phyloP scores from a whole-genome alignment of 495 filamentous ascomycete genomes.

The Aspergillus hancockii region DNA sequence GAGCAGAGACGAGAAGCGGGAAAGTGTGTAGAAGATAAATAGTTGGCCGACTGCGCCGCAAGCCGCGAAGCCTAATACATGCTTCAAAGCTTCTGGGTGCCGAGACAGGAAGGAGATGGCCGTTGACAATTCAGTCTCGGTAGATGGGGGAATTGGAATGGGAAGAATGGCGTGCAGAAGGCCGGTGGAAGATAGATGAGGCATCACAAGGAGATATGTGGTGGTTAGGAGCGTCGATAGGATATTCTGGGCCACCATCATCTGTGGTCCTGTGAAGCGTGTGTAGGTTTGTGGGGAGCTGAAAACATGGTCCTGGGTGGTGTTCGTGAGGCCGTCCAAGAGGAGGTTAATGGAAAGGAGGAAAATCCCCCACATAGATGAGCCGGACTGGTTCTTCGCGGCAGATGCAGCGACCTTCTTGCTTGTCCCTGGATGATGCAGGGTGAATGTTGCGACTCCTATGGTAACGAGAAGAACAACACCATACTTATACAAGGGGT shows the following conservation, averaged over 20 bases:
- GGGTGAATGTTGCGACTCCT: constrained; percentile 92
- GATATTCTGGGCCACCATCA: constrained; percentile 99
- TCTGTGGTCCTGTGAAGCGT: constrained; percentile 86
- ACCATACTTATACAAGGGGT: constrained; percentile 94
- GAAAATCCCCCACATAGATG: constrained; percentile 73
- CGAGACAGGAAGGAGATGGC: constrained; percentile 78
- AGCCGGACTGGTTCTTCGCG: constrained; percentile 48
- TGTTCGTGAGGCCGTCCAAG: constrained; percentile 94
- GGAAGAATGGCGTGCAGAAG: constrained; percentile 69
- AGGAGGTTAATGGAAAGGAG: constrained; percentile 89
- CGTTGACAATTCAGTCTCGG: constrained; percentile 67
- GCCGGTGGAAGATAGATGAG: constrained; percentile 68
- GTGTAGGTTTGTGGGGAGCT: constrained; percentile 57
- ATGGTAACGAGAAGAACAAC: constrained; percentile 88
- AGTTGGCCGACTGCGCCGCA: constrained; percentile 94
- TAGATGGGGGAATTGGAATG: constrained; percentile 52
- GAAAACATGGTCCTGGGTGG: constrained; percentile 95
- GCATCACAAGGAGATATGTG: constrained; percentile 72
- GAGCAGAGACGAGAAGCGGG: constrained; percentile 85
- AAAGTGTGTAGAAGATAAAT: constrained; percentile 96
- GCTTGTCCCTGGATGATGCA: constrained; percentile 73
- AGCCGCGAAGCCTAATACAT: constrained; percentile 87
- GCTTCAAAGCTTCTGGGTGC: constrained; percentile 76
- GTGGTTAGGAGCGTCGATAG: constrained; percentile 75
- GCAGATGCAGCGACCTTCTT: constrained; percentile 61